Percentiles rank a stretch among this genome's conserved stretches.
Evolutionary conservation across 2,329 filamentous ascomycete genomes (phyloP).

Genomic region (Ciborinia camelliae): DNA sequence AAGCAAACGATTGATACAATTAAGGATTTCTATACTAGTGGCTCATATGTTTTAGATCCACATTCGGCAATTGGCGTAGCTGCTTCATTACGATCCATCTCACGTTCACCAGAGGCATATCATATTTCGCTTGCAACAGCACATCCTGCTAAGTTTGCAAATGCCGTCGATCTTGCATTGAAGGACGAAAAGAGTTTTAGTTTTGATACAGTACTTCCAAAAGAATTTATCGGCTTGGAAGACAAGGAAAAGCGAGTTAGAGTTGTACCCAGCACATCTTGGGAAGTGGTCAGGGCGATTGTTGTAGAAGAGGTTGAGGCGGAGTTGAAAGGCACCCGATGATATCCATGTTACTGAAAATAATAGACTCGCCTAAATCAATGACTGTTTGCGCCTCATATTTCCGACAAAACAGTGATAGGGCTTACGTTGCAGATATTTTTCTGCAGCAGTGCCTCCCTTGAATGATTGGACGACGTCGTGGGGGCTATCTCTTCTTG

Average conservation of each 20-base stretch:
- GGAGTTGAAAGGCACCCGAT: slow-evolving; percentile 47
- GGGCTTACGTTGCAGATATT: neutral
- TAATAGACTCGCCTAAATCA: neutral
- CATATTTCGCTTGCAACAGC: slow-evolving; percentile 88
- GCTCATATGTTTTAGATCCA: slow-evolving; percentile 78
- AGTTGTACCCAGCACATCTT: slow-evolving; percentile 55
- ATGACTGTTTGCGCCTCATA: neutral
- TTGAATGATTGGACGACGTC: neutral
- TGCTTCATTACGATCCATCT: slow-evolving; percentile 67
- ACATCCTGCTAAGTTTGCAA: slow-evolving; percentile 91
- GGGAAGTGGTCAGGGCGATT: slow-evolving; percentile 71
- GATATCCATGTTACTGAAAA: slow-evolving; percentile 15
- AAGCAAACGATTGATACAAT: slow-evolving; percentile 67
- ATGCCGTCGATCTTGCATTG: slow-evolving; percentile 78
- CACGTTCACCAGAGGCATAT: slow-evolving; percentile 48
- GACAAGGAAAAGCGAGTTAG: slow-evolving; percentile 71
- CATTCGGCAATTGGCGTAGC: slow-evolving; percentile 86
- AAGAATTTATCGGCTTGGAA: slow-evolving; percentile 78
- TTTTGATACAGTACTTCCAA: slow-evolving; percentile 74
- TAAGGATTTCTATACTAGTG: slow-evolving; percentile 48
- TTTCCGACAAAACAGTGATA: neutral
- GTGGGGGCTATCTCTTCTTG: neutral
- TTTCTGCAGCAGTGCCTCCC: neutral
- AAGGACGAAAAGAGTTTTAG: slow-evolving; percentile 67
- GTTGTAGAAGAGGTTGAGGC: slow-evolving; percentile 70